Conservation (phyloP, 1,284 basidiomycete species). For the Rhodotorula sp. region DNA sequence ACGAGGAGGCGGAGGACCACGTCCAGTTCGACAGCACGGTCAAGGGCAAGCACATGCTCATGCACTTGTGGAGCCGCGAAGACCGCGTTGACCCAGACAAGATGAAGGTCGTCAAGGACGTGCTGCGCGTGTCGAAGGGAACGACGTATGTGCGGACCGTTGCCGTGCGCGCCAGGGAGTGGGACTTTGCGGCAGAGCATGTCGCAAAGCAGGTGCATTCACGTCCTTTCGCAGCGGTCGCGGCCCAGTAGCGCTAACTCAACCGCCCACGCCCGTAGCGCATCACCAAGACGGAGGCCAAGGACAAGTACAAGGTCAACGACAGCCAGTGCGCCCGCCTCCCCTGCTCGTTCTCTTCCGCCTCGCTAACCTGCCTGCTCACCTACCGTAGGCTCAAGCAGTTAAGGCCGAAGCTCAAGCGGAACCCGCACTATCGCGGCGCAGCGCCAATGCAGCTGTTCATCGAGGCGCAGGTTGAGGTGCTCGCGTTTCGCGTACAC, state of each 20-base stretch:
- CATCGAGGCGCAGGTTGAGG: conserved; percentile 22
- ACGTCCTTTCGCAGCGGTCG: neutral
- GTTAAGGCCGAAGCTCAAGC: neutral
- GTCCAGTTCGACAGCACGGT: neutral
- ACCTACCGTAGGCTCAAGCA: neutral
- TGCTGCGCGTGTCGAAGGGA: too few relatives aligned
- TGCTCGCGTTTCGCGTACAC: conserved; percentile 18
- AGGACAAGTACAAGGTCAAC: conserved; percentile 27
- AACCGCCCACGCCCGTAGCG: conserved; percentile 4
- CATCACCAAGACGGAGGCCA: conserved; percentile 31
- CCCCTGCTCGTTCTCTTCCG: neutral
- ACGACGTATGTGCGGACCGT: too few relatives aligned
- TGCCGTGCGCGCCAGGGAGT: conserved; percentile 1
- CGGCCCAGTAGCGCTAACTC: neutral
- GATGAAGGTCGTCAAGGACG: neutral
- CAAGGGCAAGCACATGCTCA: neutral
- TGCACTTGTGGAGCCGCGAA: conserved; percentile 14
- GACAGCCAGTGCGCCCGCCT: neutral
- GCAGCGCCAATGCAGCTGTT: conserved; percentile 19
- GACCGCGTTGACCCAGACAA: neutral
- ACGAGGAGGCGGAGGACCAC: neutral
- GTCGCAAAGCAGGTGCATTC: conserved; percentile 8
- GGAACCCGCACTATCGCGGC: conserved; percentile 13
- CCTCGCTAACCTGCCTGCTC: too few relatives aligned
- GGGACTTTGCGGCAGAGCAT: conserved; percentile 8